Evolutionary conservation across 2,329 filamentous ascomycete genomes (phyloP).

Genomic region (Xylaria arbuscula): DNA sequence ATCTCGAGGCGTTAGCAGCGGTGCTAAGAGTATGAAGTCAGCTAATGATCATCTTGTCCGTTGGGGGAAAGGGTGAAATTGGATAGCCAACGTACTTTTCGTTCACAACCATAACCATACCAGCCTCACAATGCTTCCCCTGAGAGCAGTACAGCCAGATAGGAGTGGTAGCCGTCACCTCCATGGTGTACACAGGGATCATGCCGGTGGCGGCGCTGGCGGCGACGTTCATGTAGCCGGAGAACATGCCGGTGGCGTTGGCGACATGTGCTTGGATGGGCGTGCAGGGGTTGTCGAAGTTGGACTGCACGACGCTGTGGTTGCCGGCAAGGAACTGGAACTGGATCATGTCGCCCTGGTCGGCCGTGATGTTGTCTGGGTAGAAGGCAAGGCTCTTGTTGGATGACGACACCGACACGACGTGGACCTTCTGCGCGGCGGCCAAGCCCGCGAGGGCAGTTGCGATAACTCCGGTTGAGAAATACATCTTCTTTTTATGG

Average conservation of each 20-base stretch:
- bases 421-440: constrained; percentile 61
- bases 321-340: constrained; percentile 76
- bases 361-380: constrained; percentile 72
- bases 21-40: constrained; percentile 51
- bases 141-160: constrained; percentile 85
- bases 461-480: constrained; percentile 57
- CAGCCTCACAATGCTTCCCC: constrained; percentile 76
- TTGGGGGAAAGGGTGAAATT: background rate
- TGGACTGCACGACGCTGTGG: constrained; percentile 83
- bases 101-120: constrained; percentile 83
- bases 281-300: constrained; percentile 76
- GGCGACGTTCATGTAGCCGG: constrained; percentile 72
- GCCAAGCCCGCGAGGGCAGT: constrained; percentile 61
- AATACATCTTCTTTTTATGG: constrained; percentile 61
- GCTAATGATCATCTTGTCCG: constrained; percentile 26
- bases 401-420: constrained; percentile 71
- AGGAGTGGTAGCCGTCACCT: constrained; percentile 74
- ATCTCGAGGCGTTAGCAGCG: constrained; percentile 62
- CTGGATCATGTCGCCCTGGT: constrained; percentile 71
- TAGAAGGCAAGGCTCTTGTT: constrained; percentile 70
- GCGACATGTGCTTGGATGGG: constrained; percentile 64
- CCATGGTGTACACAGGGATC: constrained; percentile 76
- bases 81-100: constrained; percentile 65
- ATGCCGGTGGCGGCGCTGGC: constrained; percentile 60
- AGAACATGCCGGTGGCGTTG: constrained; percentile 70